phyloP scores from a whole-genome alignment of 2,329 filamentous ascomycete species.

The Fusarium sp. region DNA sequence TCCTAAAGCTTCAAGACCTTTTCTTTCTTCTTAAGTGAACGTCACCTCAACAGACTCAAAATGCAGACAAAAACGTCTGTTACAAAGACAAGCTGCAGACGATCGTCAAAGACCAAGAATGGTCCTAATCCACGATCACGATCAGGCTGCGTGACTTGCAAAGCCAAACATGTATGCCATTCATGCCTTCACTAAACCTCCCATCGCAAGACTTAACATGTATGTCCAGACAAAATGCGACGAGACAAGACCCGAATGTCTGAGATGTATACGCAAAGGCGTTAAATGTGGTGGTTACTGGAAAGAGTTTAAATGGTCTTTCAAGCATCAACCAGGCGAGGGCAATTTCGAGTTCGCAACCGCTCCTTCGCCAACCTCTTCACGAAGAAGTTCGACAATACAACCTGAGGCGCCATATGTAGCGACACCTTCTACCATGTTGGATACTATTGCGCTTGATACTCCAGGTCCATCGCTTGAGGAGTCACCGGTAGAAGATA shows the following conservation, averaged over 20 bases:
- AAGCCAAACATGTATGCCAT: slow-evolving; percentile 46
- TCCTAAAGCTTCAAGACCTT: not conserved
- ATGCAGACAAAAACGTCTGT: slow-evolving; percentile 32
- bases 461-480: slow-evolving; percentile 4
- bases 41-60: not conserved
- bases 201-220: not conserved
- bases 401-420: slow-evolving; percentile 11
- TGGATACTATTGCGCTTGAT: not conserved
- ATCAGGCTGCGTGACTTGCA: slow-evolving; percentile 52
- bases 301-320: slow-evolving; percentile 57
- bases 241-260: slow-evolving; percentile 49
- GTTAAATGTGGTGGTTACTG: slow-evolving; percentile 49
- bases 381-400: slow-evolving; percentile 16
- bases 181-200: not conserved
- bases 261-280: slow-evolving; percentile 48
- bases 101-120: slow-evolving; percentile 29
- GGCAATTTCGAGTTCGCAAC: slow-evolving; percentile 26
- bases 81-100: slow-evolving; percentile 26
- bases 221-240: slow-evolving; percentile 49
- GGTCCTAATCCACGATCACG: slow-evolving; percentile 46
- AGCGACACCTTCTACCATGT: not conserved
- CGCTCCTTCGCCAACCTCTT: slow-evolving; percentile 22
- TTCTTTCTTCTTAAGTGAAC: not conserved
- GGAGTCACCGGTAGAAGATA: slow-evolving; percentile 21
- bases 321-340: slow-evolving; percentile 55